phyloP scores from a whole-genome alignment of 345 rosid species.

The Citrus trifoliata region DNA sequence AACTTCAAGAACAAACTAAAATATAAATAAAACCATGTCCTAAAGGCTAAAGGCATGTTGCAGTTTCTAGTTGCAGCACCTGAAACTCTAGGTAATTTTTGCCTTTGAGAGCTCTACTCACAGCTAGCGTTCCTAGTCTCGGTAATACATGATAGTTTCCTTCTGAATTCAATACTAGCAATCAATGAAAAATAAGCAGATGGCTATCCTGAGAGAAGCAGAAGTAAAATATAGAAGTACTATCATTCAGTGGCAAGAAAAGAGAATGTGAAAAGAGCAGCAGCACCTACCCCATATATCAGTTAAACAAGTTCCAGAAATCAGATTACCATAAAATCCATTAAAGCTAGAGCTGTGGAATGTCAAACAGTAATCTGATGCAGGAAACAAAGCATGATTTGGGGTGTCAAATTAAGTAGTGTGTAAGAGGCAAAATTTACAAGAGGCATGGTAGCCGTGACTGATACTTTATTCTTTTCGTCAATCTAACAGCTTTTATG shows the following conservation, averaged over 20 bases:
- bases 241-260: not conserved
- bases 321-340: not conserved
- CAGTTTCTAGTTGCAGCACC: not conserved
- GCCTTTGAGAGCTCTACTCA: not conserved
- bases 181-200: not conserved
- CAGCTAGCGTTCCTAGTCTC: not conserved
- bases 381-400: not conserved
- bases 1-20: not conserved
- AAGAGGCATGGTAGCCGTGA: not conserved
- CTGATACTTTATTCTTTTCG: not conserved
- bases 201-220: not conserved
- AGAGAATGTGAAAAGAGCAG: not conserved
- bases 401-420: not conserved
- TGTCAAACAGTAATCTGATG: conserved; percentile 4
- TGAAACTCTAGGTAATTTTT: not conserved
- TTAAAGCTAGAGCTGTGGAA: not conserved
- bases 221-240: not conserved
- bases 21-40: not conserved
- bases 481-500: not conserved
- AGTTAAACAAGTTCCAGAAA: not conserved
- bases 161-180: not conserved
- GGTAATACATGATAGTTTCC: not conserved
- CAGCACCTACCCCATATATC: not conserved
- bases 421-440: not conserved
- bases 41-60: not conserved